A percentile compares a stretch with the other conserved stretches of the same genome.
These are phyloP conservation scores for Zasmidium citrigriseum DNA, from an alignment of 2,329 filamentous ascomycete genomes.

Conservation along the genomic window DNA sequence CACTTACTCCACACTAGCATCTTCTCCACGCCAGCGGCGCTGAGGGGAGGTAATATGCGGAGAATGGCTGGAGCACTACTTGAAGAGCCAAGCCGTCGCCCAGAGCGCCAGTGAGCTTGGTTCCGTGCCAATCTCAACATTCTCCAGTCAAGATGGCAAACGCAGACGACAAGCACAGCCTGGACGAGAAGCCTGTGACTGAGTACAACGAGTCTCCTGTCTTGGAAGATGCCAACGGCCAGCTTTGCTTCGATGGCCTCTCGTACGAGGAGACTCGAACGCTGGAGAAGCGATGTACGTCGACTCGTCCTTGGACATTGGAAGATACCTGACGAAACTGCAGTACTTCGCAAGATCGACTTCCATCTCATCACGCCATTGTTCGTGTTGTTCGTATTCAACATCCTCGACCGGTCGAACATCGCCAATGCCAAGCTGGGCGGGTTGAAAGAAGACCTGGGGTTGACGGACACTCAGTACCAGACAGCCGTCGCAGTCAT, in stretches of 20 bases:
- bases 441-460: constrained; percentile 21
- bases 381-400: constrained; percentile 6
- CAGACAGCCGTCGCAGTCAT: constrained; percentile 33
- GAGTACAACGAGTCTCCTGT: background rate
- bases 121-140: background rate
- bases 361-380: constrained; percentile 8
- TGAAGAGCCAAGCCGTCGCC: background rate
- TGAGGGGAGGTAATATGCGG: background rate
- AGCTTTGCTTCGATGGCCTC: background rate
- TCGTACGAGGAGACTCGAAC: background rate
- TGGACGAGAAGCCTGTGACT: constrained; percentile 1
- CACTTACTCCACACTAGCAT: background rate
- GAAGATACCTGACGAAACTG: background rate
- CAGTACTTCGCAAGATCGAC: constrained; percentile 3
- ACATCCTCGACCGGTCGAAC: constrained; percentile 19
- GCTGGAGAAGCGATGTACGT: constrained; percentile 5
- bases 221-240: background rate
- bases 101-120: constrained; percentile 1
- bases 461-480: constrained; percentile 13
- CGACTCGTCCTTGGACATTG: no score
- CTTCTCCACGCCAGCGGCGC: background rate
- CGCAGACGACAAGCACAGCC: background rate
- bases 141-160: background rate
- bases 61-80: background rate
- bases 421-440: constrained; percentile 23